These are phyloP conservation scores for Papiliotrema fonsecae DNA, from an alignment of 1,284 basidiomycete species.

Conservation along the genomic window DNA sequence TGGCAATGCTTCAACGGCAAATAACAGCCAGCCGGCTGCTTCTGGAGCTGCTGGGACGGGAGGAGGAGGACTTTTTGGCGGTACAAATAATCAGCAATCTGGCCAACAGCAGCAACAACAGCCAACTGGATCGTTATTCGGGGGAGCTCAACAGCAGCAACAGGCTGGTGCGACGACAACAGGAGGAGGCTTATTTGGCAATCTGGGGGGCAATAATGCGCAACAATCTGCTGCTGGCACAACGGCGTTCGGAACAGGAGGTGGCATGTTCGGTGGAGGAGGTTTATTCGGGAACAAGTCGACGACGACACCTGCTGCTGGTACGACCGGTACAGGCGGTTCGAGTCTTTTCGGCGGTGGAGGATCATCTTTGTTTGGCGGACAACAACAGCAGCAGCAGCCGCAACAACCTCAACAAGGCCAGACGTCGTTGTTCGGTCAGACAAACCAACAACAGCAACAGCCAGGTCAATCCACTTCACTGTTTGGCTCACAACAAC, in stretches of 20 bases:
- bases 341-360: conserved; percentile 7
- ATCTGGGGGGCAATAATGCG: background rate
- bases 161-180: conserved; percentile 3
- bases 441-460: background rate
- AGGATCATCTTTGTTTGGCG: conserved; percentile 1
- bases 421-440: conserved; percentile 6
- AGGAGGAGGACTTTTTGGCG: background rate
- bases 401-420: background rate
- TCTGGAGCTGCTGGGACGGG: background rate
- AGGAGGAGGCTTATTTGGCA: conserved; percentile 8
- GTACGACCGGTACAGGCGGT: background rate
- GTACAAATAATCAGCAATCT: background rate
- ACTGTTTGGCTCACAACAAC: conserved; percentile 7
- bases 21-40: conserved; percentile 7
- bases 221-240: background rate
- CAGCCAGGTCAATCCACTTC: background rate
- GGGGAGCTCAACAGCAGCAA: conserved; percentile 4
- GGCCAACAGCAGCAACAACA: conserved; percentile 2
- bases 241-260: background rate
- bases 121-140: conserved; percentile 13
- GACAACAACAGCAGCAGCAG: conserved; percentile 2
- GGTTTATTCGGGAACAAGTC: conserved; percentile 11
- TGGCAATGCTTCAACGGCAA: conserved; percentile 9
- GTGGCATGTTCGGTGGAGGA: conserved; percentile 9
- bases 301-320: conserved; percentile 3